Conservation (phyloP, 2,329 filamentous ascomycete species). For the Periglandula ipomoeae region DNA sequence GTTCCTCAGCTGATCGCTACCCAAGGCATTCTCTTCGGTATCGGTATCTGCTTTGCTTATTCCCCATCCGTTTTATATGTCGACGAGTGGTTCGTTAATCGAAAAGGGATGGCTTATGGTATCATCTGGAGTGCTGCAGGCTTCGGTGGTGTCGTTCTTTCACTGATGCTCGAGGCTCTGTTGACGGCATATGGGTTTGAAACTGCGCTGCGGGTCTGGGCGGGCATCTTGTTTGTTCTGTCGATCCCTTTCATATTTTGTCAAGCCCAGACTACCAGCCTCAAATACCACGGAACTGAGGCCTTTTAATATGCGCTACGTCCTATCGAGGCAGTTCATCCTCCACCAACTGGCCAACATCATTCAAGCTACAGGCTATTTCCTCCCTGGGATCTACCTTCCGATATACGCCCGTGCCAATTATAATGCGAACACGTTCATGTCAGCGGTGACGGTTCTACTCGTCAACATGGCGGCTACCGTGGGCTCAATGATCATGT, state of each 20-base stretch:
- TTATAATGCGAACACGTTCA: too few species aligned
- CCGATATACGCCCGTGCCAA: conserved; percentile 45
- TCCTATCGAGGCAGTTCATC: conserved; percentile 40
- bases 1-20: conserved; percentile 42
- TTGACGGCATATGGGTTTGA: neutral
- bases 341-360: conserved; percentile 46
- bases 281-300: too few species aligned
- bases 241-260: conserved; percentile 41
- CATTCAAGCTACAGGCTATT: conserved; percentile 47
- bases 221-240: conserved; percentile 35
- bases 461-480: conserved; percentile 47
- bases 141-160: conserved; percentile 37
- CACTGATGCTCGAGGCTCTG: neutral
- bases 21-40: conserved; percentile 47
- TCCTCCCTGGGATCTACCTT: conserved; percentile 49
- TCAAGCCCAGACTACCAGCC: conserved; percentile 40
- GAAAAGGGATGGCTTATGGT: conserved; percentile 39
- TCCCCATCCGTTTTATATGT: conserved; percentile 43
- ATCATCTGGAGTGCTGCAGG: conserved; percentile 43
- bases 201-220: conserved; percentile 37
- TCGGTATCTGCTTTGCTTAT: conserved; percentile 44
- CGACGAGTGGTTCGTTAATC: conserved; percentile 43
- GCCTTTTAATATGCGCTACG: conserved; percentile 34
- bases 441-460: conserved; percentile 44
- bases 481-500: conserved; percentile 43